Conservation (phyloP, 495 filamentous ascomycete species). For the Tuber melanosporum region DNA sequence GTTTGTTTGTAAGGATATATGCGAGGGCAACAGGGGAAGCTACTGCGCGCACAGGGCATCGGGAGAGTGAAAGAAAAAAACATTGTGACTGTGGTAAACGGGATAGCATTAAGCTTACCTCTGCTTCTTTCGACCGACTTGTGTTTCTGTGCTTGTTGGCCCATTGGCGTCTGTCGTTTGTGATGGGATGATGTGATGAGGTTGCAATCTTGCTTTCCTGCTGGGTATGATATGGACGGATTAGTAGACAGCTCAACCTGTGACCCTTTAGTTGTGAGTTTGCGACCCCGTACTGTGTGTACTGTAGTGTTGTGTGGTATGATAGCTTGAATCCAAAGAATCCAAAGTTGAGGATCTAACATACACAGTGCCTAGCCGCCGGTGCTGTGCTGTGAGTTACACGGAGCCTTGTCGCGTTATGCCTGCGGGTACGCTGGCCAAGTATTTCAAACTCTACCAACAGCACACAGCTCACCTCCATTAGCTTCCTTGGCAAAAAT, state of each 20-base stretch:
- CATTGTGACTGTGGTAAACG: not conserved
- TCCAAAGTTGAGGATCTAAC: not conserved
- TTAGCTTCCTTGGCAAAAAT: not conserved
- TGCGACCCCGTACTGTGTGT: not conserved
- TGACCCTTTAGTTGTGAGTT: not conserved
- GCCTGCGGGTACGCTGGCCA: not conserved
- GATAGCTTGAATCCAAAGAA: not conserved
- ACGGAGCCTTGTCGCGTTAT: not conserved
- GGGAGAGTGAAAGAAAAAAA: not conserved
- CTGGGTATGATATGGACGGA: not conserved
- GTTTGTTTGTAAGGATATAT: not conserved
- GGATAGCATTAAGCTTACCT: not conserved
- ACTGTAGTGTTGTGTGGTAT: not conserved
- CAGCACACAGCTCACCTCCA: no score
- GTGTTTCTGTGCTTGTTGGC: constrained; percentile 1
- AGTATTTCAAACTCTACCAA: not conserved
- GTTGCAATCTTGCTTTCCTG: not conserved
- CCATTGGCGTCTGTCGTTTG: not conserved
- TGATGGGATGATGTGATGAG: not conserved
- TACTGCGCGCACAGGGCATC: not conserved
- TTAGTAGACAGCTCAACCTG: no score
- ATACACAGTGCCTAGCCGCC: no score
- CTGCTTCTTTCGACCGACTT: not conserved
- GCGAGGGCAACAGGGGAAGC: not conserved
- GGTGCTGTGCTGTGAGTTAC: no score